Base-by-base conservation (phyloP, 108 stramenopile genomes). In the Parietichytrium sp. region DNA sequence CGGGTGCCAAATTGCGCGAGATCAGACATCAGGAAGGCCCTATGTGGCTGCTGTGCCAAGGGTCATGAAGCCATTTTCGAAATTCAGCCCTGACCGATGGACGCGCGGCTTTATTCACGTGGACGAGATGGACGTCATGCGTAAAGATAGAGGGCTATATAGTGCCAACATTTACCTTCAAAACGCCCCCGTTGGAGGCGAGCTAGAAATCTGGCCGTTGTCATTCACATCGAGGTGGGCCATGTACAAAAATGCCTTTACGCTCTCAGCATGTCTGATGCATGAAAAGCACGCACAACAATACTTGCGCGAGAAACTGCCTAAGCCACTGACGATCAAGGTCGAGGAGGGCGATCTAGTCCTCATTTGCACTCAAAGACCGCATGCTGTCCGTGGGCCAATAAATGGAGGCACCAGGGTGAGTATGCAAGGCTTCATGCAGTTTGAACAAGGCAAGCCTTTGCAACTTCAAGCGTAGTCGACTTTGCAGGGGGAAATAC, bases 101-200 rank as follows among this genome's bases (percentile, higher is more conserved):
- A 89, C 90, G 54, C 86, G 87, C 25, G 96, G 95, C 4, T 95
- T 93, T 77, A 88, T 95, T 38, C 96, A 96, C 83, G 95, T 95
- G 27, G 95, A 97, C 82, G 94, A 95, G 79, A 72, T 96, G 53
- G 93, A 91, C 2, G 93, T 94, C 18, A 82, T 95, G 45, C 52
- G 84, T 30, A 29, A 79, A 4, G 51, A 47, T 10, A 55, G 86
- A 25, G 96, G 96, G 26, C 86, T 93, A 16, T 96, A 96, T 83
- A 93, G 92, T 83, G 96, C 95, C 15, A 97, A 97, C 52, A 88
- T 96, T 1, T 97, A 97, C 84, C 87, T 97, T 29, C 87, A 90
- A 79, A 80, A 93, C 38, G 95, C 95, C 26, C 49, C 83, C 15
- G 29, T 54, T 4, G 86, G 86, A 0, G 86, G 86, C 3, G 81